Percentiles rank a stretch among this genome's conserved stretches.
Conservation (phyloP, 2,329 filamentous ascomycete genomes). For the Paecilomyces variotii region DNA sequence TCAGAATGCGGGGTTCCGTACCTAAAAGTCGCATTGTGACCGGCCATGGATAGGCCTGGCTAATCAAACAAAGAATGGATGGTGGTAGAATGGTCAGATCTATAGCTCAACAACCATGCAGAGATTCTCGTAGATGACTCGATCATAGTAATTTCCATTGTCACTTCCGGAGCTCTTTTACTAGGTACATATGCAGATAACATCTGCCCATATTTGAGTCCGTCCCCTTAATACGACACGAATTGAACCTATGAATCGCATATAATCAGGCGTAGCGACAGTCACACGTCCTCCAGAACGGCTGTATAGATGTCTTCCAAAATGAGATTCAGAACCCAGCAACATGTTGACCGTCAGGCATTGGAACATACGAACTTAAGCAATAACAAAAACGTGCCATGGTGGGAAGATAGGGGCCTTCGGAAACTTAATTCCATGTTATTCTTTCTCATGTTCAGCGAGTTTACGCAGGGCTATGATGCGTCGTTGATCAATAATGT, state of each 20-base stretch:
- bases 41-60: neutral
- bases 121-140: neutral
- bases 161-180: neutral
- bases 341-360: neutral
- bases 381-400: constrained; percentile 1
- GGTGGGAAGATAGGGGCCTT: constrained; percentile 1
- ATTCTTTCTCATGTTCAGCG: constrained; percentile 2
- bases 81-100: neutral
- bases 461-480: constrained; percentile 2
- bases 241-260: neutral
- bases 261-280: neutral
- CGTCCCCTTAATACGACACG: neutral
- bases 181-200: neutral
- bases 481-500: constrained; percentile 3
- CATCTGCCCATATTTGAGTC: neutral
- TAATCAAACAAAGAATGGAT: neutral
- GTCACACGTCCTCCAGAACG: neutral
- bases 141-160: neutral
- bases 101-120: neutral
- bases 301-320: neutral
- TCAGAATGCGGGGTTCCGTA: neutral
- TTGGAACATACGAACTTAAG: neutral
- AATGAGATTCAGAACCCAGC: neutral
- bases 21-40: neutral
- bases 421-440: constrained; percentile 1